Percentiles rank a stretch among this genome's conserved stretches.
Evolutionary conservation across 108 stramenopile genomes (phyloP).

Genomic region (Nitzschia palea): DNA sequence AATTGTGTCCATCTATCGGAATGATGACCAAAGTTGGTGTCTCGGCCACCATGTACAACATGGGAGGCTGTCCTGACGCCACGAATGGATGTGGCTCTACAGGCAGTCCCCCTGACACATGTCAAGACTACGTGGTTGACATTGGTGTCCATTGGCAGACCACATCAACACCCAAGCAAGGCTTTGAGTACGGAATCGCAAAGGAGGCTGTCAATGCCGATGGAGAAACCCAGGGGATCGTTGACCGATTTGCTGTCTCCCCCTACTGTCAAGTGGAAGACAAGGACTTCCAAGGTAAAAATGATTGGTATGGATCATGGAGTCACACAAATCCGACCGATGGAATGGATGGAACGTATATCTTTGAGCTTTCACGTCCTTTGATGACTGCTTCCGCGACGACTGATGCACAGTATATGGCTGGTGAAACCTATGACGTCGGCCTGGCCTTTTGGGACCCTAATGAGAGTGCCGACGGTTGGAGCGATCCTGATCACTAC

Average conservation of each 20-base stretch:
- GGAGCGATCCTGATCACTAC: conserved; percentile 35
- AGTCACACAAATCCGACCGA: conserved; percentile 7
- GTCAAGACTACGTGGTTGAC: conserved; percentile 35
- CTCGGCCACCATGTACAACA: conserved; percentile 24
- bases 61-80: conserved; percentile 40
- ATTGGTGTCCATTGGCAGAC: conserved; percentile 41
- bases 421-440: conserved; percentile 10
- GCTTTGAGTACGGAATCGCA: conserved; percentile 11
- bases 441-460: conserved; percentile 39
- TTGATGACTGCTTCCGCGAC: conserved; percentile 18
- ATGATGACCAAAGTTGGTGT: conserved; percentile 43
- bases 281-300: conserved; percentile 22
- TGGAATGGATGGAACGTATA: conserved; percentile 13
- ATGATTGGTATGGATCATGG: conserved; percentile 40
- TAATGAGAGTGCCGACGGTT: conserved; percentile 31
- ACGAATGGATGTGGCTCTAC: neutral
- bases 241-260: conserved; percentile 29
- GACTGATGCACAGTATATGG: conserved; percentile 21
- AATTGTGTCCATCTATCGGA: conserved; percentile 28
- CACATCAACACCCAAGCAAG: conserved; percentile 20
- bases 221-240: too few relatives aligned
- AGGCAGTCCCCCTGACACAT: conserved; percentile 10
- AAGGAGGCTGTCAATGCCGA: conserved; percentile 23
- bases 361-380: conserved; percentile 24
- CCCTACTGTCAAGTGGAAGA: conserved; percentile 39